Base-by-base conservation (phyloP, 768 basidiomycete genomes). In the Solioccasus polychromus region DNA sequence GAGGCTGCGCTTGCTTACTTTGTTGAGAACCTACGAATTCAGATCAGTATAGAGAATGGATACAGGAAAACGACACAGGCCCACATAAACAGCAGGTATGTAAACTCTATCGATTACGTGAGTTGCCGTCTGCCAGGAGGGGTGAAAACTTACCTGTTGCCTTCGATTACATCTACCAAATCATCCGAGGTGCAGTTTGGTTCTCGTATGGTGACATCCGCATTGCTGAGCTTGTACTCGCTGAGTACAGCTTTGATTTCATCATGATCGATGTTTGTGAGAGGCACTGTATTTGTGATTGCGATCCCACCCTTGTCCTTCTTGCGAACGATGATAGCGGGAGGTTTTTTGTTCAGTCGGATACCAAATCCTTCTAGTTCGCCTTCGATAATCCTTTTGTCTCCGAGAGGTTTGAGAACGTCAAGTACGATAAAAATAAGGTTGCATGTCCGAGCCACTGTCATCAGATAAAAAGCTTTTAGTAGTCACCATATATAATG, bases 281-380 rank as follows among this genome's bases (percentile, higher is more conserved):
- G 77, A 4, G 95, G 94, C 5, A 96, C 93, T 1, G 95, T 98
- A 63, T 96, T 94, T 28, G 93, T 94, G 63, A 98, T 93, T 5
- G 91, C 84, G 56, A 99, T 81, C 32, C 85, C 78, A 40, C 95
- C 95, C 69, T 86, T 92, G 51, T 97, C 90, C 61, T 92, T 92
- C 65, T 74, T 86, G 55, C 88, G 79, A 19, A 92, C 88, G 5
- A 77, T 71, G 62, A 98, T 85, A 17, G 85, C 78, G 44, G 95
- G 96, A 2, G 95, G 92, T 52, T 82, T 81, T 70, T 98, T 98
- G 73, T 99, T 99, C 48, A 97, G 72, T 39, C 94, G 79, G 56
- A 97, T 96, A 9, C 95, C 96, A 59, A 98, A 98, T n/a, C 93
- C 92, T 75, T 99, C 96, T 48, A 99, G 71, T 66, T 99, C 96